A percentile compares a stretch with the other conserved stretches of the same genome.
Conservation (phyloP, 163 green algal genomes). For the Scenedesmus sp. region DNA sequence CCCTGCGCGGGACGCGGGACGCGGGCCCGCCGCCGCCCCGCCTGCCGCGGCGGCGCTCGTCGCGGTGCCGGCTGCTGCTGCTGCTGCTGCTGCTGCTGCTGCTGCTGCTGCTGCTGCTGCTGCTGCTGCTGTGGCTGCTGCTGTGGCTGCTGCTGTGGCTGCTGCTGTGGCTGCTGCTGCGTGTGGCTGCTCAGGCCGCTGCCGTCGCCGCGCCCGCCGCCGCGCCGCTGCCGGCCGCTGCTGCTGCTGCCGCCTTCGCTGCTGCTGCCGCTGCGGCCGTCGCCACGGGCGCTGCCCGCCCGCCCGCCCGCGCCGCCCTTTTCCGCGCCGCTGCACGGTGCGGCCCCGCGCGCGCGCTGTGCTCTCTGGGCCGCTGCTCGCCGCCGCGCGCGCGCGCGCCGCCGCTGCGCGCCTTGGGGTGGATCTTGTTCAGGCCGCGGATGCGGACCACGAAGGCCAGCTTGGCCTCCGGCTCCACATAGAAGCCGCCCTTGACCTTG, state of each 20-base stretch:
- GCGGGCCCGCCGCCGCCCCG: no score
- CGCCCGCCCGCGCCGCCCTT: no score
- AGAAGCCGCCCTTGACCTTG: slow-evolving; percentile 92
- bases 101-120: slow-evolving; percentile 6
- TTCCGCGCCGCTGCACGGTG: background rate
- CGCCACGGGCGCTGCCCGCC: no score
- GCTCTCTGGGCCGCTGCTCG: background rate
- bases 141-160: background rate
- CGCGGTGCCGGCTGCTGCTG: background rate
- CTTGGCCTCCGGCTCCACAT: slow-evolving; percentile 95
- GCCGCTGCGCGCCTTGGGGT: slow-evolving; percentile 77
- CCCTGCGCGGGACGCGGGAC: no score
- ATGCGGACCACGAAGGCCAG: slow-evolving; percentile 98
- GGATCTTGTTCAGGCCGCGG: slow-evolving; percentile 94
- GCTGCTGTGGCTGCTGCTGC: no score
- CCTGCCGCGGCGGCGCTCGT: background rate
- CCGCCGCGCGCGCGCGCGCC: background rate
- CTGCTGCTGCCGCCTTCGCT: no score
- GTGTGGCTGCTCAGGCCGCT: no score
- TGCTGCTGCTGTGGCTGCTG: background rate
- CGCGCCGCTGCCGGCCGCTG: no score
- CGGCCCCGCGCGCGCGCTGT: background rate
- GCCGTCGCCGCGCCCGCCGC: no score
- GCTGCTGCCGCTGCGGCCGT: no score
- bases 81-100: no score